Base-by-base conservation (phyloP, 139 green algal genomes). In the Coelastrella sp. region DNA sequence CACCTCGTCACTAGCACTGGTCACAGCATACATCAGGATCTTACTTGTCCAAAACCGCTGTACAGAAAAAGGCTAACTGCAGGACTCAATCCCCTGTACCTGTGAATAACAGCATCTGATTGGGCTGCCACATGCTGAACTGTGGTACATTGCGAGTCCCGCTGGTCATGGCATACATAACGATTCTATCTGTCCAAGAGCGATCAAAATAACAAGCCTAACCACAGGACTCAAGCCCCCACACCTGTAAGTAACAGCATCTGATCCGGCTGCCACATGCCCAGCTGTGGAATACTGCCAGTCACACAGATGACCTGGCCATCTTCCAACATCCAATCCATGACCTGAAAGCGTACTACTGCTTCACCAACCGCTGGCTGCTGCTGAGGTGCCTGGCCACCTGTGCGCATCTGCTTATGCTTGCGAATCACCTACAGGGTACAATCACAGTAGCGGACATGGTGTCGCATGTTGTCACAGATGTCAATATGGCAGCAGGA, bases 221-320 rank as follows among this genome's bases (percentile, higher is more conserved):
- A 78, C 2, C 19, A 11, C 73, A 56, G 16, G 32, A 7, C 19
- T 3, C 16, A 32, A 4, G 3, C n/a, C 20, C 64, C 89, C 74
- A 1, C 85, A 97, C 93, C 94, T 95, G 88, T 94, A 73, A 97
- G 93, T 16, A 64, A 59, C 84, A 97, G 82, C 90, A 95, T 94
- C 75, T 96, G 93, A 81, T 96, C 91, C n/a, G 88, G 84, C 92
- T 98, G 94, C 96, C 96, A 98, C 88, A 93, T 96, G 8, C 97
- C 97, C 61, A 98, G 93, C 77, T 94, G 88, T 7, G 96, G 92
- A 4, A 95, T 84, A 58, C 90, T 92, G n/a, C 97, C 97, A 5
- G 91, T 96, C 6, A 98, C 93, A 60, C 92, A 94, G 64, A 98
- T 68, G 10, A 74, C 47, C 79, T 98, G 83, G 4, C 73, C 84